A percentile compares a stretch with the other conserved stretches of the same genome.
phyloP scores from a whole-genome alignment of 805 yeast genomes.

The Suhomyces emberorum region DNA sequence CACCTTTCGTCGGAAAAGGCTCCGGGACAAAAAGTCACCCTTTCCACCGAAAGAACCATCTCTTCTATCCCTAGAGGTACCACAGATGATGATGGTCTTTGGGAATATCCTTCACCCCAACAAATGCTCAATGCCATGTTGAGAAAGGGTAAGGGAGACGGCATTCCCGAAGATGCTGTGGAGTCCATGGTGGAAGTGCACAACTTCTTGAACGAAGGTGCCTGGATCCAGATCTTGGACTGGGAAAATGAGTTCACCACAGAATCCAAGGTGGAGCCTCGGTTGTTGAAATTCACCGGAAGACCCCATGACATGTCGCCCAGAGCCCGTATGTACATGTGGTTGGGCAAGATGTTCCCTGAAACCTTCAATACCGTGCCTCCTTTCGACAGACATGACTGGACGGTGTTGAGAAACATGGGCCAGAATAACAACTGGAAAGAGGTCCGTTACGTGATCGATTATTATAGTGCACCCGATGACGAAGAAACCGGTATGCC shows the following conservation, averaged over 20 bases:
- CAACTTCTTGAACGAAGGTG: constrained; percentile 93
- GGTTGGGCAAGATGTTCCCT: constrained; percentile 70
- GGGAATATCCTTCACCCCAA: constrained; percentile 99
- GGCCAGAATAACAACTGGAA: constrained; percentile 51
- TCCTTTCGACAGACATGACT: constrained; percentile 98
- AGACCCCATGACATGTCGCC: constrained; percentile 87
- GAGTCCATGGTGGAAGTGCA: constrained; percentile 97
- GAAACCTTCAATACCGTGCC: constrained; percentile 67
- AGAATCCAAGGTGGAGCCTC: constrained; percentile 57
- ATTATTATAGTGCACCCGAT: constrained; percentile 94
- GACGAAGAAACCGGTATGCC: constrained; percentile 85
- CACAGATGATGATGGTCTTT: constrained; percentile 60
- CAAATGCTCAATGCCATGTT: constrained; percentile 99
- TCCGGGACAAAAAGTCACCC: constrained; percentile 74
- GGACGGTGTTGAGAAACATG: constrained; percentile 82
- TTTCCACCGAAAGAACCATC: constrained; percentile 80
- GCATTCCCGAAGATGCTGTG: constrained; percentile 91
- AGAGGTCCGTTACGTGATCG: constrained; percentile 87
- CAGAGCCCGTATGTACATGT: constrained; percentile 67
- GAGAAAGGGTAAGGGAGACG: constrained; percentile 85
- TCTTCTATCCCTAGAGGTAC: constrained; percentile 88
- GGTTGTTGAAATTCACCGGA: constrained; percentile 84
- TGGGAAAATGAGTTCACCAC: constrained; percentile 82
- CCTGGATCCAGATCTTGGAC: constrained; percentile 88
- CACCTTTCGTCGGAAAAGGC: constrained; percentile 60